Conservation (phyloP, 2,329 filamentous ascomycete species). For the Rhinocladiella similis region DNA sequence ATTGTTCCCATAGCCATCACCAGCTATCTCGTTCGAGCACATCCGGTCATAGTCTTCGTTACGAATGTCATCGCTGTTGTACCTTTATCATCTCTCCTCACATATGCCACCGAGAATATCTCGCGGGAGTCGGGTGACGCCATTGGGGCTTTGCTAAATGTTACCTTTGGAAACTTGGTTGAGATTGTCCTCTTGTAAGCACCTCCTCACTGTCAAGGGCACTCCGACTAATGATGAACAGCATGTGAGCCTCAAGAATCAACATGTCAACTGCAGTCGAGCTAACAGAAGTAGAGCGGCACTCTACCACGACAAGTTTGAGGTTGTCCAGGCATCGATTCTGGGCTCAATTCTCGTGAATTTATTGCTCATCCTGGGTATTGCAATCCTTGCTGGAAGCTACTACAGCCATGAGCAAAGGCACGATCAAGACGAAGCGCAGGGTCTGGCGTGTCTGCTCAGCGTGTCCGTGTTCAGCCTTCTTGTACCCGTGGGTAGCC, state of each 20-base stretch:
- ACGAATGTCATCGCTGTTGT: conserved; percentile 93
- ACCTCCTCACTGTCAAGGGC: background rate
- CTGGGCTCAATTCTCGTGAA: conserved; percentile 94
- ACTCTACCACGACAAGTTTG: conserved; percentile 68
- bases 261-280: background rate
- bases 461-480: conserved; percentile 76
- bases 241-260: background rate
- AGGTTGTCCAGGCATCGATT: conserved; percentile 95
- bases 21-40: conserved; percentile 62
- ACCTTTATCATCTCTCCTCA: conserved; percentile 81
- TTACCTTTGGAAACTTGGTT: conserved; percentile 66
- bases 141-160: conserved; percentile 82
- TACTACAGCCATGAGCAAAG: conserved; percentile 74
- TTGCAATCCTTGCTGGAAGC: conserved; percentile 80
- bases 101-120: conserved; percentile 86
- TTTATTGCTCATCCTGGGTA: conserved; percentile 79
- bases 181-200: conserved; percentile 18
- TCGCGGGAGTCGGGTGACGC: conserved; percentile 72
- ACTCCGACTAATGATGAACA: background rate
- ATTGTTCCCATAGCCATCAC: conserved; percentile 47
- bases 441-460: conserved; percentile 79
- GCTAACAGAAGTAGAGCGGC: conserved; percentile 63
- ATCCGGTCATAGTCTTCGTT: conserved; percentile 68
- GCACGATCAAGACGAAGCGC: conserved; percentile 88
- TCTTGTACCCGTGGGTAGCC: conserved; percentile 64